Conservation (phyloP, 176 grass and related monocot genomes). For the Paspalum notatum region DNA sequence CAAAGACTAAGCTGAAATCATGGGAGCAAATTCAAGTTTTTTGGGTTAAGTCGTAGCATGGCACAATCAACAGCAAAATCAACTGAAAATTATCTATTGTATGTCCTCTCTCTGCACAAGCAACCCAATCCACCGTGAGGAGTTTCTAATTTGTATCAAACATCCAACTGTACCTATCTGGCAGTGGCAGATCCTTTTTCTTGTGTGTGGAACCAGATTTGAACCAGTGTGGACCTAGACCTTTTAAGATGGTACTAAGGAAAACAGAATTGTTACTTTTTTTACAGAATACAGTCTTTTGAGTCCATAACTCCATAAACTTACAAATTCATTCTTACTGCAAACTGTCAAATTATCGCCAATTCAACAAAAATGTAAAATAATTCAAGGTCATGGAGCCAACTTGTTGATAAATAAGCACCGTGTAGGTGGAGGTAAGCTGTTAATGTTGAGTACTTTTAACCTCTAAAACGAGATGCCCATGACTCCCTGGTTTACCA, state of each 20-base stretch:
- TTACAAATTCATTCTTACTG: neutral
- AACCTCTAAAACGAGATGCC: neutral
- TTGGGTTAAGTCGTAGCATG: neutral
- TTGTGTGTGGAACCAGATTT: neutral
- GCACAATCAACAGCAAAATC: neutral
- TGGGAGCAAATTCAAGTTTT: neutral
- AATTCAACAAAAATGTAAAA: constrained; percentile 7
- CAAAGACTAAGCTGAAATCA: neutral
- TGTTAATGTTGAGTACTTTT: neutral
- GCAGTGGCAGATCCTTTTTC: neutral
- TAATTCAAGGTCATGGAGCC: neutral
- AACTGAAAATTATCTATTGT: neutral
- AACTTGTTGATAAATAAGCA: constrained; percentile 7
- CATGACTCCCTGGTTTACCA: neutral
- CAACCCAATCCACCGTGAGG: neutral
- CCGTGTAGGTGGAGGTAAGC: neutral
- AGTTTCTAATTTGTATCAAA: neutral
- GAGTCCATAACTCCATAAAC: neutral
- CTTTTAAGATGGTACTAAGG: neutral
- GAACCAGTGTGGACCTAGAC: neutral
- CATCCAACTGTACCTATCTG: neutral
- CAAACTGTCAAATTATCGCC: neutral
- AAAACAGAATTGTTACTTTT: neutral
- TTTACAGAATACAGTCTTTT: neutral
- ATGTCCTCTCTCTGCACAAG: neutral